phyloP scores from a whole-genome alignment of 805 yeast genomes.

The Candida coleopterorum region DNA sequence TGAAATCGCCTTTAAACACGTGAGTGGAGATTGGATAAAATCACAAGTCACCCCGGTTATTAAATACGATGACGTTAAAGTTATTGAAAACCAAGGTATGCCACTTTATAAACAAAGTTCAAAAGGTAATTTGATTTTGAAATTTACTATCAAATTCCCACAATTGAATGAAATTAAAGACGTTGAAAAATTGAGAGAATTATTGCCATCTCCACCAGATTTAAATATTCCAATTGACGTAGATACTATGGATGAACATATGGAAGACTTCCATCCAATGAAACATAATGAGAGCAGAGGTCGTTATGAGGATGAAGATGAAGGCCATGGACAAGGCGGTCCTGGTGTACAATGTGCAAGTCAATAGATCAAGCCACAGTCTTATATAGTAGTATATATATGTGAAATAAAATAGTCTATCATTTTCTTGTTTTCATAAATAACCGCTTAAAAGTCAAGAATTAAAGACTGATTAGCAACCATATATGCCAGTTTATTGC shows the following conservation, averaged over 20 bases:
- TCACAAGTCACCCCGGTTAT: slow-evolving; percentile 78
- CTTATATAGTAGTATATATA: too few species aligned
- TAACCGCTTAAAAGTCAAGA: too few species aligned
- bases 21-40: slow-evolving; percentile 88
- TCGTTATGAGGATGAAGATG: slow-evolving; percentile 43
- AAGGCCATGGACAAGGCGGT: slow-evolving; percentile 36
- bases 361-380: slow-evolving; percentile 58
- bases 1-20: slow-evolving; percentile 77
- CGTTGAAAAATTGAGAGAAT: slow-evolving; percentile 67
- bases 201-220: slow-evolving; percentile 75
- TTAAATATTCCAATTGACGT: slow-evolving; percentile 64
- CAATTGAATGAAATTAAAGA: slow-evolving; percentile 53
- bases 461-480: too few species aligned
- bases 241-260: slow-evolving; percentile 74
- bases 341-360: slow-evolving; percentile 91
- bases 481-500: too few species aligned
- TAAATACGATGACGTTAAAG: slow-evolving; percentile 75
- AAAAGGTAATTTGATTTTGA: slow-evolving; percentile 79
- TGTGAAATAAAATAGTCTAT: too few species aligned
- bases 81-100: slow-evolving; percentile 94
- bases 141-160: slow-evolving; percentile 91
- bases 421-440: too few species aligned
- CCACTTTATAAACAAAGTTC: slow-evolving; percentile 88
- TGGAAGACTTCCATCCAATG: slow-evolving; percentile 63
- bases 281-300: slow-evolving; percentile 47